These are phyloP conservation scores for Backusella psychrophila DNA, from an alignment of 192 early-diverging fungal genomes.

Conservation along the genomic window DNA sequence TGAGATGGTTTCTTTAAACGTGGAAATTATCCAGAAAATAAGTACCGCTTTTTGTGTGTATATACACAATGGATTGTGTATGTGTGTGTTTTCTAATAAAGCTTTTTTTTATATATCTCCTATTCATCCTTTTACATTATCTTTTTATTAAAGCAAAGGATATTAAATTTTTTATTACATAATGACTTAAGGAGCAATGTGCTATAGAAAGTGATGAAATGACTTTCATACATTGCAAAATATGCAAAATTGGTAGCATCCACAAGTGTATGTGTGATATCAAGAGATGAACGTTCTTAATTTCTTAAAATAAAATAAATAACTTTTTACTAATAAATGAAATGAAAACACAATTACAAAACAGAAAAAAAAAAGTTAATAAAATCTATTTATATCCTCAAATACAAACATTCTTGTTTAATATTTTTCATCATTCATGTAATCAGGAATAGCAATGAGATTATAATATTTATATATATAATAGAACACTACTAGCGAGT, in stretches of 20 bases:
- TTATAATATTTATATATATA: background rate
- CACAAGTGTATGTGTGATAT: background rate
- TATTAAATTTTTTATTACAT: background rate
- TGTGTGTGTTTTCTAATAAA: background rate
- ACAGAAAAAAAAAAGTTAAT: background rate
- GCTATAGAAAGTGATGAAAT: background rate
- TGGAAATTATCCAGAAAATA: background rate
- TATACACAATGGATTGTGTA: background rate
- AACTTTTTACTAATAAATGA: background rate
- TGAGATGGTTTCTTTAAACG: background rate
- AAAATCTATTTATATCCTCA: background rate
- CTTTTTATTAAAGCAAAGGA: background rate
- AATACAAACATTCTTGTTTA: background rate
- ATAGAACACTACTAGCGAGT: too few species aligned
- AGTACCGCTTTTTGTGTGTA: background rate
- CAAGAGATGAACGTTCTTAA: background rate
- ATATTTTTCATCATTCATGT: background rate
- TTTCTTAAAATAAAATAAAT: background rate
- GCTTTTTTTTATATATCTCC: background rate
- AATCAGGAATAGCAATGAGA: background rate
- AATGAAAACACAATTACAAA: background rate
- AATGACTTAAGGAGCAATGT: background rate
- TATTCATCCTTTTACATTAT: background rate
- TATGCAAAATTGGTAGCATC: background rate
- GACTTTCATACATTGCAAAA: background rate